Conservation (phyloP, 352 stramenopile species). For the Achlya hypogyna region DNA sequence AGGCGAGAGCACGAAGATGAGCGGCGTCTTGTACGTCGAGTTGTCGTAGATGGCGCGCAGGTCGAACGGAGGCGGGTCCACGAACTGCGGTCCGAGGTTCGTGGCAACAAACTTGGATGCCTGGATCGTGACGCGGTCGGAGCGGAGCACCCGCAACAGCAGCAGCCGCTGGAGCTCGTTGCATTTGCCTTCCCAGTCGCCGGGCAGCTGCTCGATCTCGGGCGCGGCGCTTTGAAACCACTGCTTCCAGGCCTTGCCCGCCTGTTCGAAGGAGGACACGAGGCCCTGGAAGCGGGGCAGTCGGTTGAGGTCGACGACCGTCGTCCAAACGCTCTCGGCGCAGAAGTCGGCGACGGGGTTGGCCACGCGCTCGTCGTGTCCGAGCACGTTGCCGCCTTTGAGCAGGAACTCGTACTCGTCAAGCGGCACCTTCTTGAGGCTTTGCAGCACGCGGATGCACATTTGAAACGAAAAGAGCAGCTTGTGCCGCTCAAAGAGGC, state of each 20-base stretch:
- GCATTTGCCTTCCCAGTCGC: constrained; percentile 89
- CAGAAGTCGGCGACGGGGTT: constrained; percentile 87
- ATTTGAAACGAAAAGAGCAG: constrained; percentile 93
- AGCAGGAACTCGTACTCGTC: constrained; percentile 94
- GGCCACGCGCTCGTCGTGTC: constrained; percentile 48
- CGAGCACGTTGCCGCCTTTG: constrained; percentile 67
- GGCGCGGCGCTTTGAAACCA: constrained; percentile 84
- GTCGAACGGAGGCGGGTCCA: constrained; percentile 90
- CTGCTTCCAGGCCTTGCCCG: constrained; percentile 63
- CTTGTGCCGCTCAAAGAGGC: constrained; percentile 94
- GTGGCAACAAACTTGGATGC: constrained; percentile 84
- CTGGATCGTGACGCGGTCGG: constrained; percentile 88
- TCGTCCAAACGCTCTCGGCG: constrained; percentile 75
- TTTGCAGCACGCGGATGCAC: constrained; percentile 88
- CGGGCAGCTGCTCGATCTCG: constrained; percentile 84
- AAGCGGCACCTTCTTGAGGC: constrained; percentile 82
- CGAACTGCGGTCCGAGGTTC: constrained; percentile 88
- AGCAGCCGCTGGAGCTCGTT: constrained; percentile 91
- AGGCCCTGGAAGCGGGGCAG: constrained; percentile 82
- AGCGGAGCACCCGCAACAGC: constrained; percentile 87
- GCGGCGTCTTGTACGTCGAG: constrained; percentile 80
- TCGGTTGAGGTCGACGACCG: constrained; percentile 89
- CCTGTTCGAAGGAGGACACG: constrained; percentile 85
- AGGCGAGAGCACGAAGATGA: constrained; percentile 94
- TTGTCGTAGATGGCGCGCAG: constrained; percentile 85